Conservation (phyloP, 768 basidiomycete genomes). For the Leccinum imitatum region DNA sequence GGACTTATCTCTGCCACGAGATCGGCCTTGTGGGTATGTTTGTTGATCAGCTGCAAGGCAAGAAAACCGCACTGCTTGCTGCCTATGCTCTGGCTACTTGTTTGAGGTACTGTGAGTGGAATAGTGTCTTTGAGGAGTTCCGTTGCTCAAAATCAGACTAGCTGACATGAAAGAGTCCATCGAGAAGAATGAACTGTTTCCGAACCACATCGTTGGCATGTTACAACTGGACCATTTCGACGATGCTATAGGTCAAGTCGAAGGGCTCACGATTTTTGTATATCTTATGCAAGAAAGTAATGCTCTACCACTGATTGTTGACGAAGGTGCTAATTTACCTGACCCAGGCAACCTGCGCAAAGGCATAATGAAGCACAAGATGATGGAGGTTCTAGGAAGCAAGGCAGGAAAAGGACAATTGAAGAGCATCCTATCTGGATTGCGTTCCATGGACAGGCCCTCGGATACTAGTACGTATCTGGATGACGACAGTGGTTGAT, state of each 20-base stretch:
- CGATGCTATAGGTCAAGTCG: conserved; percentile 22
- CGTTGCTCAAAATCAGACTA: background rate
- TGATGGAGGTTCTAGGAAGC: conserved; percentile 15
- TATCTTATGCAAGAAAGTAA: conserved; percentile 23
- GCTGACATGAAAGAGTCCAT: conserved; percentile 16
- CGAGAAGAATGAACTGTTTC: background rate
- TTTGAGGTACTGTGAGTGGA: conserved; percentile 15
- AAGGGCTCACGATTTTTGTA: conserved; percentile 26
- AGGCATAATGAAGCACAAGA: conserved; percentile 11
- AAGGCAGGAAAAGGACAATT: conserved; percentile 2
- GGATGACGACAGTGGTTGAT: too few species aligned
- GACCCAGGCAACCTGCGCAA: conserved; percentile 12
- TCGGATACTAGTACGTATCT: too few species aligned
- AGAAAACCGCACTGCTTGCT: conserved; percentile 18
- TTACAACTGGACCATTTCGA: conserved; percentile 23
- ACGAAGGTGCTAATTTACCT: background rate
- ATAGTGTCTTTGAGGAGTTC: background rate
- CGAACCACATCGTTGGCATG: conserved; percentile 18
- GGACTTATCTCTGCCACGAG: conserved; percentile 5
- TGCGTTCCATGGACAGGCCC: too few species aligned
- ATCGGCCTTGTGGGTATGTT: conserved; percentile 9
- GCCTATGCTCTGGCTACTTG: conserved; percentile 21
- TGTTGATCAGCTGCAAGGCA: conserved; percentile 16
- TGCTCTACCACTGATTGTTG: background rate
- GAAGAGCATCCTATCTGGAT: too few species aligned